phyloP scores from a whole-genome alignment of 768 basidiomycete genomes.

The Suillus lakei region DNA sequence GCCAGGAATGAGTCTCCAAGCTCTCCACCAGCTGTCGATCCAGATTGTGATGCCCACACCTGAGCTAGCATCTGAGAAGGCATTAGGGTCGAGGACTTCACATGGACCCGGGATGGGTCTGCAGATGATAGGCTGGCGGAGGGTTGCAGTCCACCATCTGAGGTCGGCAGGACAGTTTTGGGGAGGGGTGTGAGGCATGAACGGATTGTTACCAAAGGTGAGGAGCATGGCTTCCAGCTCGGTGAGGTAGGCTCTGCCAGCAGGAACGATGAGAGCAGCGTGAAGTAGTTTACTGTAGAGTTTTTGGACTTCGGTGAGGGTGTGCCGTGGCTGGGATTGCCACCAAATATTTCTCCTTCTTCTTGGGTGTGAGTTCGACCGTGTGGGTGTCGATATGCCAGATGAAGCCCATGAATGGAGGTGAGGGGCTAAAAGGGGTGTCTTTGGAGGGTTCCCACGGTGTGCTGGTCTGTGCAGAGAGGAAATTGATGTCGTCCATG shows the following conservation, averaged over 20 bases:
- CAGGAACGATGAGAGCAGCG: neutral
- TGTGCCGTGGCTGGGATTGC: neutral
- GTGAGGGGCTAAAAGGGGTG: slow-evolving; percentile 19
- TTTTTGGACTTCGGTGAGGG: neutral
- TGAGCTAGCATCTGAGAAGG: neutral
- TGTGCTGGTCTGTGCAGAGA: slow-evolving; percentile 23
- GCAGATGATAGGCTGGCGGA: neutral
- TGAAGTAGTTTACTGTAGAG: neutral
- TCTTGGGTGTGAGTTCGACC: neutral
- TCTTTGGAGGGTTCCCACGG: neutral
- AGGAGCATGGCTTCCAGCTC: too few species aligned
- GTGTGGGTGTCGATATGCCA: slow-evolving; percentile 31
- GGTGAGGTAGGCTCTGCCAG: too few species aligned
- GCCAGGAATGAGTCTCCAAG: neutral
- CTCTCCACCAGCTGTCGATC: too few species aligned
- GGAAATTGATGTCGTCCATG: slow-evolving; percentile 39
- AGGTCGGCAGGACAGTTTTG: neutral
- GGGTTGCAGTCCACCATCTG: neutral
- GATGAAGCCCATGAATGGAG: slow-evolving; percentile 34
- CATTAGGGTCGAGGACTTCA: neutral
- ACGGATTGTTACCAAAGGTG: neutral
- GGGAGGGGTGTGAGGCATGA: neutral
- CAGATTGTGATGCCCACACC: neutral
- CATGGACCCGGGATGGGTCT: neutral
- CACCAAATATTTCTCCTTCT: slow-evolving; percentile 2